Evolutionary conservation across 805 yeast species (phyloP), one percentile per base, ranked within the genome.

Genomic region (Brettanomyces anomalus): DNA sequence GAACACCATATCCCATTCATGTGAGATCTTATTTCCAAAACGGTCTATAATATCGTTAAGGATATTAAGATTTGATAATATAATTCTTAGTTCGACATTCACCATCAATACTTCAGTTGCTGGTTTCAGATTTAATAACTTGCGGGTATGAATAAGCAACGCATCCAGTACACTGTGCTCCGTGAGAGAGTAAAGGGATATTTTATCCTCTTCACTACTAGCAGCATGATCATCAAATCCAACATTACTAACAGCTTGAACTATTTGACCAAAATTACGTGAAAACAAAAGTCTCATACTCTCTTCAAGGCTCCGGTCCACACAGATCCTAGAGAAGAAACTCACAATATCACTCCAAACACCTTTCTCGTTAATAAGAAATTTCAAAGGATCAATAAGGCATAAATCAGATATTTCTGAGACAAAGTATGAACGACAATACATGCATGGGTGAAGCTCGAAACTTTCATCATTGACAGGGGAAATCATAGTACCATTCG

Each of bases 1-100:
- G 48, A 90, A 78, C 2, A 88, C 82, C 3, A 70, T 61, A 32
- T 74, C 72, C 97, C 97, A 90, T n/a, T 70, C 58, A 37, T 65
- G 62, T 36, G 67, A 65, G 40, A 81, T 67, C 5, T 68, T 62
- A 31, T 72, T 70, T 1, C 95, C 97, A 55, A 77, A 83, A 50
- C 82, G 79, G 53, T 88, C 94, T 28, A 90, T 68, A n/a, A 89
- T 67, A 26, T 71, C 77, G 54, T 79, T 82, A 41, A 90, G 58
- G 0, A 86, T 81, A 24, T 76, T 72, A 34, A 89, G 64, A 0
- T 76, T 61, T 24, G 72, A 72, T 15, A 83, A 69, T 46, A 81
- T 77, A 46, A 87, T 76, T 42, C 83, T 89, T 2, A 79, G 72
- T 49, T 82, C 87, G 28, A 79, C 73, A 48, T 76, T 76, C 43